Base-by-base conservation (phyloP, 2,329 filamentous ascomycete species). In the Penicillium sp. region DNA sequence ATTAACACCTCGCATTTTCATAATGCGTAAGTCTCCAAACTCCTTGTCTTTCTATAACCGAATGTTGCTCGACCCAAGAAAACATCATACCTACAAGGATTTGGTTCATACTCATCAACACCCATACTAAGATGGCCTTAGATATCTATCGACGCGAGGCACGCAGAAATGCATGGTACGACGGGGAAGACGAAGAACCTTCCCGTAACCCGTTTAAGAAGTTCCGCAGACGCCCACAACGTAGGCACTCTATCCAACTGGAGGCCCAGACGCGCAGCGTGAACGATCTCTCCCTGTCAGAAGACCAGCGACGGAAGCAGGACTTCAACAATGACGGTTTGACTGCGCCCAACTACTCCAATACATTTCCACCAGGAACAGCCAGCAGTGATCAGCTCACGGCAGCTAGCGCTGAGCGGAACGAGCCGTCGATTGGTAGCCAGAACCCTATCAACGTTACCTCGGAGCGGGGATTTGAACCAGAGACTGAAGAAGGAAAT, bases 201-300 rank as follows among this genome's bases (percentile, higher is more conserved):
- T 72, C 64, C 5, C 69, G 70, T 53, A 79, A 79, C 52, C 77
- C 77, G 16, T 78, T 78, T 59, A 75, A 74, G 51, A 77, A 77
- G 53, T 71, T 74, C 60, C 69, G 69, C 39, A 50, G 63, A 33
- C 68, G 65, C 26, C 66, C 66, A 14, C 67, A 59, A 21, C 67
- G 69, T 43, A 61, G 65, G n/a, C 57, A 62, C 31, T 69, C 71
- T 33, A 64, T 69, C 29, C 66, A 71, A 47, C 60, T 74, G n/a
- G 72, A 76, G 56, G 62, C 59, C 43, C 63, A 68, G n/a, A 39
- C 62, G 11, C 61, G 60, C 52, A 69, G 67, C 27, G 60, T 67
- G 55, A 66, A 63, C 6, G 69, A 69, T 25, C 53, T 68, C 26
- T 58, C 54, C 33, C 53, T 64, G 14, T 61, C 64, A 26, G 59